Evolutionary conservation across 345 rosid species (phyloP).

Genomic region (Dipteronia sinensis): DNA sequence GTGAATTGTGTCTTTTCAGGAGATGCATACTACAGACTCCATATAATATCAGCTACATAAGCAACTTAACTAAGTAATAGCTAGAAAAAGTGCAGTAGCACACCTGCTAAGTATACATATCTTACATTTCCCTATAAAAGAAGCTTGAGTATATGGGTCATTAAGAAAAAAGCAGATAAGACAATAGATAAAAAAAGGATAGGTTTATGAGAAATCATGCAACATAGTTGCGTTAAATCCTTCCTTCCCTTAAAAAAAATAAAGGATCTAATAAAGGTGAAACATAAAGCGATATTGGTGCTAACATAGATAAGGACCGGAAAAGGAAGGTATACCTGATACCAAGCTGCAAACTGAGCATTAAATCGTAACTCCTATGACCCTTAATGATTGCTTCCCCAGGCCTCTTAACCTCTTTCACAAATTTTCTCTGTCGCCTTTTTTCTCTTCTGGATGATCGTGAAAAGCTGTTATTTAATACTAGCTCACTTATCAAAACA

Average conservation of each 20-base stretch:
- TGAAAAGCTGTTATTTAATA: constrained; percentile 65
- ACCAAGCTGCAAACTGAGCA: constrained; percentile 96
- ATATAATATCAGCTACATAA: neutral
- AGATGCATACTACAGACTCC: neutral
- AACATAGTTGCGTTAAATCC: neutral
- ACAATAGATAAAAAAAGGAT: neutral
- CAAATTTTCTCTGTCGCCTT: constrained; percentile 64
- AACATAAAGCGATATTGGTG: neutral
- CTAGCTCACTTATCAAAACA: constrained; percentile 88
- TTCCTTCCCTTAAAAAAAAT: neutral
- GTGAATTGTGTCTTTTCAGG: constrained; percentile 3
- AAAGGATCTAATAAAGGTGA: neutral
- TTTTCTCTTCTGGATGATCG: constrained; percentile 76
- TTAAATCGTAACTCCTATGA: constrained; percentile 94
- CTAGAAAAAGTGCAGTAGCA: neutral
- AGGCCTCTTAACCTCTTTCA: constrained; percentile 81
- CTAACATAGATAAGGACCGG: neutral
- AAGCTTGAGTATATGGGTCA: neutral
- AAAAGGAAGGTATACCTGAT: constrained; percentile 56
- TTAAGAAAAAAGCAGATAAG: constrained; percentile 10
- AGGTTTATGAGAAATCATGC: constrained; percentile 10
- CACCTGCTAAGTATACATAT: neutral
- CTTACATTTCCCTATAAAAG: neutral
- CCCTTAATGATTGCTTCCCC: constrained; percentile 97
- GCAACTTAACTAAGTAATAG: constrained; percentile 1